These are phyloP conservation scores for Myxozyma kluyveri DNA, from an alignment of 805 yeast genomes.

Conservation along the genomic window DNA sequence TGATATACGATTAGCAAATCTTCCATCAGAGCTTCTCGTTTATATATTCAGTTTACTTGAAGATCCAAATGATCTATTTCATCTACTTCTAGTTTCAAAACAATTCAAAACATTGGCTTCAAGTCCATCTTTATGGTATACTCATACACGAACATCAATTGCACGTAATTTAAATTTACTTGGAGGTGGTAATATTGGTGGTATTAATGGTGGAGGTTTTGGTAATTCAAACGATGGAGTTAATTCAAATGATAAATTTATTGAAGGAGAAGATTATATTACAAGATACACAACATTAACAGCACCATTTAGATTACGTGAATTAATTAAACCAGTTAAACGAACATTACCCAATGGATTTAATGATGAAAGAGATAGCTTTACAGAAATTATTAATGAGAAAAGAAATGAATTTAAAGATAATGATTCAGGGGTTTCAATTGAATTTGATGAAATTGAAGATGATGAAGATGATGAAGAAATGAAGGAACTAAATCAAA, in stretches of 20 bases:
- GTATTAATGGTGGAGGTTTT: not conserved
- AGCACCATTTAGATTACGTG: conserved; percentile 17
- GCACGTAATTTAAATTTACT: not conserved
- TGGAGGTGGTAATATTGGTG: not conserved
- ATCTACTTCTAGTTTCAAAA: conserved; percentile 14
- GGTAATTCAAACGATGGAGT: too few relatives aligned
- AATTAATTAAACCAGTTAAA: not conserved
- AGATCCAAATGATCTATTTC: conserved; percentile 13
- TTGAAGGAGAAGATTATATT: conserved; percentile 18
- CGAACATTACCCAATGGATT: not conserved
- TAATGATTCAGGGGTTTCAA: too few relatives aligned
- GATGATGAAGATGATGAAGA: too few relatives aligned
- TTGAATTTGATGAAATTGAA: not conserved
- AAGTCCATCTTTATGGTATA: conserved; percentile 20
- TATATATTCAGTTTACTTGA: conserved; percentile 13
- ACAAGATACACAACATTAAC: conserved; percentile 12
- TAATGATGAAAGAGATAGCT: not conserved
- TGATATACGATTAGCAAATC: too few relatives aligned
- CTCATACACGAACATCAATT: not conserved
- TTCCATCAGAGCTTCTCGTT: conserved; percentile 22
- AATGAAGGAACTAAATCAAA: too few relatives aligned
- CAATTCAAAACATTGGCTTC: conserved; percentile 12
- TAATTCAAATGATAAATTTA: not conserved
- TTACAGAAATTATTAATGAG: not conserved
- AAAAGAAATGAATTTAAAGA: not conserved